Base-by-base conservation (phyloP, 108 stramenopile species). In the Nitzschia sp. region DNA sequence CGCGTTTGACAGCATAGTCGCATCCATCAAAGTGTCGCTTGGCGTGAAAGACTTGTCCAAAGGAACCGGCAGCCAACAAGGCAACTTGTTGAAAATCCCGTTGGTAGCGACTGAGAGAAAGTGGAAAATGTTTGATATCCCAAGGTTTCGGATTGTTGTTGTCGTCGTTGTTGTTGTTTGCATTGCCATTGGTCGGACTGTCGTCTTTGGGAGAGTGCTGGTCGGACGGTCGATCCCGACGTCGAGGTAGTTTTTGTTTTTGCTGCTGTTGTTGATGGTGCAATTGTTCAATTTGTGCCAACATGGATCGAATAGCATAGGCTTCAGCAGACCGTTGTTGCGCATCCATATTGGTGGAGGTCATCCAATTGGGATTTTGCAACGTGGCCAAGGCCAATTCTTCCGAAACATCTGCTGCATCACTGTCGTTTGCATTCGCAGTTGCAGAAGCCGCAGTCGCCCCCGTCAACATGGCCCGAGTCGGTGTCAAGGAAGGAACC, bases 31-130 rank as follows among this genome's bases (percentile, higher is more conserved):
- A 58, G 57, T 91, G 83, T 77, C 87, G 85, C 24, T 78, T 81
- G 1, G 89, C 87, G 42, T 82, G 87, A 77, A 89, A 97, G 8
- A 97, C 96, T 10, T 84, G 74, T 10, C 96, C 96, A 80, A 97
- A 97, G 14, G 91, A 63, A 10, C 96, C 96, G 37, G 88, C 73
- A 25, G 86, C 83, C 17, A 97, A 72, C 39, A 91, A 70, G 6
- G 72, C 58, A 3, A 83, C 43, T 79, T 90, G 84, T 20, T 73
- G 54, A 65, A 93, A 96, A 63, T 96, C 95, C 26, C 88, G 80
- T 65, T 86, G 77, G 72, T 96, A 96, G 0, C 93, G 76, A 46
- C 86, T 88, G 8, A 90, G 65, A 7, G 85, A 84, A 1, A 95
- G 81, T 34, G 93, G 93, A 67, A 88, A 86, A 61, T 82, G 71